Conservation (phyloP, 1,139 yeast genomes). For the Zygoascus sp. region DNA sequence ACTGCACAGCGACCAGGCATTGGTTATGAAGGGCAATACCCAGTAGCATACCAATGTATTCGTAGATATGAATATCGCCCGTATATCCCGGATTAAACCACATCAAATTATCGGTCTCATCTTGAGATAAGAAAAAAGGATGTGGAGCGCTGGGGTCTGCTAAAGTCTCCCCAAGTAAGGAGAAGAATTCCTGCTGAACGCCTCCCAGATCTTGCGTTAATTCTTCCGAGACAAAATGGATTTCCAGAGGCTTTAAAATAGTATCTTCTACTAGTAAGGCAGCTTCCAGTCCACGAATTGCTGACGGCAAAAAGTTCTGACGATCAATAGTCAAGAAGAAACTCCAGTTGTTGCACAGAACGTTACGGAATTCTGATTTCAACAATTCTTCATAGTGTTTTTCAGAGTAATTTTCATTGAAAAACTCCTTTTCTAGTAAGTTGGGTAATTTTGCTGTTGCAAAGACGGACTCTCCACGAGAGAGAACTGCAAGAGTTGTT, state of each 20-base stretch:
- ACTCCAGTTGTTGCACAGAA: slow-evolving; percentile 4
- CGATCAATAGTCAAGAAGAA: slow-evolving; percentile 19
- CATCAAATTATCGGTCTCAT: slow-evolving; percentile 17
- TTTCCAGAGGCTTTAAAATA: slow-evolving; percentile 26
- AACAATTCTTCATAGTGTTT: too few relatives aligned
- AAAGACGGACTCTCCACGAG: neutral
- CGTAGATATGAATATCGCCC: slow-evolving; percentile 17
- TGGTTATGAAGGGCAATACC: slow-evolving; percentile 32
- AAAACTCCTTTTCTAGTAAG: neutral
- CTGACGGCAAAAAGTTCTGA: slow-evolving; percentile 17
- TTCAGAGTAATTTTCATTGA: neutral
- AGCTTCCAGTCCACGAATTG: slow-evolving; percentile 15
- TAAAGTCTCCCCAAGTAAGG: slow-evolving; percentile 23
- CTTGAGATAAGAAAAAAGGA: slow-evolving; percentile 19
- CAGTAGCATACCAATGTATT: slow-evolving; percentile 26
- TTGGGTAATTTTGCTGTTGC: neutral
- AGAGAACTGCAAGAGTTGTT: slow-evolving; percentile 1
- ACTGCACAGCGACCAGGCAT: slow-evolving; percentile 26
- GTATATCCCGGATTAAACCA: slow-evolving; percentile 27
- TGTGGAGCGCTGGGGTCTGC: slow-evolving; percentile 16
- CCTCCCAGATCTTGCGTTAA: slow-evolving; percentile 32
- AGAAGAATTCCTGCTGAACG: slow-evolving; percentile 31
- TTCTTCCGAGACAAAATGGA: slow-evolving; percentile 25
- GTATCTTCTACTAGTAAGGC: slow-evolving; percentile 18
- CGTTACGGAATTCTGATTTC: slow-evolving; percentile 4